A percentile compares a stretch with the other conserved stretches of the same genome.
These are phyloP conservation scores for Stemphylium lycopersici DNA, from an alignment of 2,329 filamentous ascomycete species.

Conservation along the genomic window DNA sequence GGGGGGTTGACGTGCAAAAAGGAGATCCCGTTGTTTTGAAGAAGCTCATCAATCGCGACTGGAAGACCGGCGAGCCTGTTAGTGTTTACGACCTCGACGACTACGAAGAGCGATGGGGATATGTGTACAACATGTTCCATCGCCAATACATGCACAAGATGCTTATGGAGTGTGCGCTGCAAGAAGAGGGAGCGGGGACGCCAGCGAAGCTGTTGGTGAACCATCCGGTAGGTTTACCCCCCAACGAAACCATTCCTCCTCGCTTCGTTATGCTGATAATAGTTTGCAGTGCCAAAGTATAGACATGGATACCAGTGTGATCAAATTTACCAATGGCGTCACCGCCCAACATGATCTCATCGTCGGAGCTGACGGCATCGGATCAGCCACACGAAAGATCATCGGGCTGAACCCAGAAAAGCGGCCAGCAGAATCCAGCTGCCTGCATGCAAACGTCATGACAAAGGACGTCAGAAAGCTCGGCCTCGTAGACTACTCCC, in stretches of 20 bases:
- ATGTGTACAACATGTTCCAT: slow-evolving; percentile 71
- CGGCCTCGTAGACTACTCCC: slow-evolving; percentile 68
- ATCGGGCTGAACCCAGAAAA: slow-evolving; percentile 68
- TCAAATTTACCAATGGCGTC: slow-evolving; percentile 54
- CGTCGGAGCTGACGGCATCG: slow-evolving; percentile 70
- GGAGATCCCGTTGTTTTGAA: slow-evolving; percentile 69
- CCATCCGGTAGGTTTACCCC: slow-evolving; percentile 47
- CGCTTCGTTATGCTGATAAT: too few species aligned
- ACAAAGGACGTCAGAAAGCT: slow-evolving; percentile 65
- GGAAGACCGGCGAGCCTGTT: slow-evolving; percentile 70
- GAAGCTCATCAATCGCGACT: slow-evolving; percentile 72
- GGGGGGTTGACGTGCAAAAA: slow-evolving; percentile 67
- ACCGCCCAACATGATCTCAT: slow-evolving; percentile 63
- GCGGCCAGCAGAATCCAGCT: slow-evolving; percentile 65
- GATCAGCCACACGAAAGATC: slow-evolving; percentile 66
- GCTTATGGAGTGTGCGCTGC: slow-evolving; percentile 65
- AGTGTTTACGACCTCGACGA: slow-evolving; percentile 69
- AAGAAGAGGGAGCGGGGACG: slow-evolving; percentile 58
- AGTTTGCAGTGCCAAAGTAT: slow-evolving; percentile 56
- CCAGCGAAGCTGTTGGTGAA: slow-evolving; percentile 64
- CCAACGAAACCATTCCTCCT: not conserved
- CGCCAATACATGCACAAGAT: slow-evolving; percentile 72
- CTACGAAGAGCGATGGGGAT: slow-evolving; percentile 70
- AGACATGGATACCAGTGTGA: slow-evolving; percentile 54
- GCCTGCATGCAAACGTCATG: slow-evolving; percentile 68